Conservation (phyloP, 331 rosid genomes). For the Quercus phellos region DNA sequence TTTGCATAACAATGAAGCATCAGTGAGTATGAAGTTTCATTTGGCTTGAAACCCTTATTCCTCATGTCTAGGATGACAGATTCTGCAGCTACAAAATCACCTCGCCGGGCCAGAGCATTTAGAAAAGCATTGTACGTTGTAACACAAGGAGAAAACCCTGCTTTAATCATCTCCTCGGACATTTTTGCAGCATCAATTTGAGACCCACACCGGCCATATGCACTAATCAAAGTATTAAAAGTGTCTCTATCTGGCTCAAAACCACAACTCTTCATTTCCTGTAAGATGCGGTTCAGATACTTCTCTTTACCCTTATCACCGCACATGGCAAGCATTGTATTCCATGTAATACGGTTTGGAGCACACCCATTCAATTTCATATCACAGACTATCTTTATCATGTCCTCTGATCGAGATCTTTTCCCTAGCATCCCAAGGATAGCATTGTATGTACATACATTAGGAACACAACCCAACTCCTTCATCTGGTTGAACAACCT, state of each 20-base stretch:
- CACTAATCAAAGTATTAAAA: constrained; percentile 81
- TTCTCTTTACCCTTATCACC: constrained; percentile 72
- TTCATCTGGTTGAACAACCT: constrained; percentile 72
- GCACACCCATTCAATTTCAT: constrained; percentile 84
- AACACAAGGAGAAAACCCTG: constrained; percentile 74
- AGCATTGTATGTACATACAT: constrained; percentile 69
- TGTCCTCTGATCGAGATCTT: constrained; percentile 58
- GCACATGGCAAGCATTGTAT: constrained; percentile 86
- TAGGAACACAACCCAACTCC: constrained; percentile 81
- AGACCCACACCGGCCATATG: constrained; percentile 88
- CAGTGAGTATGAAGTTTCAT: constrained; percentile 79
- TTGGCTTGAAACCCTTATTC: constrained; percentile 74
- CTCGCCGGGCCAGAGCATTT: constrained; percentile 77
- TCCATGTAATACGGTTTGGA: constrained; percentile 85
- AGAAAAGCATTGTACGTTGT: constrained; percentile 84
- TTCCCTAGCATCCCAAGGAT: constrained; percentile 77
- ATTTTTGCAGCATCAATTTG: constrained; percentile 66
- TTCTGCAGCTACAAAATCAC: constrained; percentile 84
- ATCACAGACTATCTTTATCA: constrained; percentile 66
- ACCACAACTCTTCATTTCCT: constrained; percentile 88
- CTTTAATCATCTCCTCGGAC: constrained; percentile 75
- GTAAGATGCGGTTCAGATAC: constrained; percentile 58
- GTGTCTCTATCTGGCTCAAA: constrained; percentile 96
- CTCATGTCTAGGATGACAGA: constrained; percentile 71
- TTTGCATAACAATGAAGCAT: constrained; percentile 78